These are phyloP conservation scores for Termitomyces sp. DNA, from an alignment of 768 basidiomycete species.

Conservation along the genomic window DNA sequence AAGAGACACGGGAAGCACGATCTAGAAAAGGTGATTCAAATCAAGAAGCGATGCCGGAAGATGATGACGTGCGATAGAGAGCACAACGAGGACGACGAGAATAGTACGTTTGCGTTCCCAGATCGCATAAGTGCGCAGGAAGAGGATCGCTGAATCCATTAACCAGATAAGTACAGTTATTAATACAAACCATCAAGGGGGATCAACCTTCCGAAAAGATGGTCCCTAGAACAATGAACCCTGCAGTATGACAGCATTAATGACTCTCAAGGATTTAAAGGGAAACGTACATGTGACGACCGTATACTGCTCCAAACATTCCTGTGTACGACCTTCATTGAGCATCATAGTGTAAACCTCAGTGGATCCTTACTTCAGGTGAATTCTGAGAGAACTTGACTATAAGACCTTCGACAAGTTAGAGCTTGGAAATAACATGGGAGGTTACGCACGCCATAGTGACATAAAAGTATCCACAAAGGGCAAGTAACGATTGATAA, in stretches of 20 bases:
- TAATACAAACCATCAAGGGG: background rate
- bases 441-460: slow-evolving; percentile 22
- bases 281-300: slow-evolving; percentile 26
- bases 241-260: slow-evolving; percentile 3
- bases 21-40: slow-evolving; percentile 13
- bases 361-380: slow-evolving; percentile 2
- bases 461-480: slow-evolving; percentile 34
- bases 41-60: background rate
- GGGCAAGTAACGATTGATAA: slow-evolving; percentile 37
- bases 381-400: slow-evolving; percentile 9
- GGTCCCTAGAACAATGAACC: slow-evolving; percentile 32
- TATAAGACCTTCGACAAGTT: background rate
- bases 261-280: background rate
- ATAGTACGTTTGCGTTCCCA: slow-evolving; percentile 36
- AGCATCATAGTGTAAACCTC: no score
- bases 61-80: slow-evolving; percentile 18
- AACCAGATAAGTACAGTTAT: background rate
- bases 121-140: slow-evolving; percentile 41
- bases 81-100: slow-evolving; percentile 24
- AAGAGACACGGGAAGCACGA: slow-evolving; percentile 27
- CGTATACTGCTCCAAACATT: slow-evolving; percentile 22
- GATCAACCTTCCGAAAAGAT: slow-evolving; percentile 31
- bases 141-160: slow-evolving; percentile 28
- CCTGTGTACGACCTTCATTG: slow-evolving; percentile 7
- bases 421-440: background rate